Percentiles rank a stretch among this genome's conserved stretches.
Conservation (phyloP, 2,329 filamentous ascomycete genomes). For the Setomelanomma holmii region DNA sequence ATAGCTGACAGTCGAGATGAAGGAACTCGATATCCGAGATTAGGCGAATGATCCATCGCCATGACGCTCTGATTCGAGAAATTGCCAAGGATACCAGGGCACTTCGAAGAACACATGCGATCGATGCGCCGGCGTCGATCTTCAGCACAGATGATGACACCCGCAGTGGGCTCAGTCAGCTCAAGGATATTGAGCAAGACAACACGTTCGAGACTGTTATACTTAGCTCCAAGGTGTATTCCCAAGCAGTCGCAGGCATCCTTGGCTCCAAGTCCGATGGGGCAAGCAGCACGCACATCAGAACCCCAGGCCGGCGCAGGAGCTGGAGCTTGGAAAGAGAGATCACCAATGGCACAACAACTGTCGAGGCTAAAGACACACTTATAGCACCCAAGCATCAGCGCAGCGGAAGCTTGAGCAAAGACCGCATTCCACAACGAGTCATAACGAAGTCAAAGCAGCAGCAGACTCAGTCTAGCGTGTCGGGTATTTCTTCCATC, state of each 20-base stretch:
- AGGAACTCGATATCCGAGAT: slow-evolving; percentile 12
- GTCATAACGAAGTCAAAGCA: slow-evolving; percentile 70
- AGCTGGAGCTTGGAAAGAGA: slow-evolving; percentile 60
- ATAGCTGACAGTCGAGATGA: background rate
- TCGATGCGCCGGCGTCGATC: slow-evolving; percentile 20
- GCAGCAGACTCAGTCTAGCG: too few species aligned
- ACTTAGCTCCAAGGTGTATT: slow-evolving; percentile 20
- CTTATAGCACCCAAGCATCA: slow-evolving; percentile 67
- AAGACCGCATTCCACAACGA: slow-evolving; percentile 71
- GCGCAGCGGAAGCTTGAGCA: slow-evolving; percentile 69
- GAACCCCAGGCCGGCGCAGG: slow-evolving; percentile 48
- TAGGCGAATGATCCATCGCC: background rate
- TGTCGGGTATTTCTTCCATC: too few species aligned
- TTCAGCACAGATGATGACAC: slow-evolving; percentile 4
- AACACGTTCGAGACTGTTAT: slow-evolving; percentile 17
- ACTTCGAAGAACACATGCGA: slow-evolving; percentile 11
- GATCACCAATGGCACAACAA: slow-evolving; percentile 30
- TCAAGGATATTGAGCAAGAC: background rate
- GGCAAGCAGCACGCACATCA: background rate
- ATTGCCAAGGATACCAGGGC: slow-evolving; percentile 11
- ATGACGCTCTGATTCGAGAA: slow-evolving; percentile 7
- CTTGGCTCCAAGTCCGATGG: background rate
- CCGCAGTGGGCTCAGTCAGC: slow-evolving; percentile 9
- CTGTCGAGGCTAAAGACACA: slow-evolving; percentile 47
- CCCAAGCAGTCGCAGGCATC: slow-evolving; percentile 10